phyloP scores from a whole-genome alignment of 257 asterid species.

The Jaltomata sinuosa region DNA sequence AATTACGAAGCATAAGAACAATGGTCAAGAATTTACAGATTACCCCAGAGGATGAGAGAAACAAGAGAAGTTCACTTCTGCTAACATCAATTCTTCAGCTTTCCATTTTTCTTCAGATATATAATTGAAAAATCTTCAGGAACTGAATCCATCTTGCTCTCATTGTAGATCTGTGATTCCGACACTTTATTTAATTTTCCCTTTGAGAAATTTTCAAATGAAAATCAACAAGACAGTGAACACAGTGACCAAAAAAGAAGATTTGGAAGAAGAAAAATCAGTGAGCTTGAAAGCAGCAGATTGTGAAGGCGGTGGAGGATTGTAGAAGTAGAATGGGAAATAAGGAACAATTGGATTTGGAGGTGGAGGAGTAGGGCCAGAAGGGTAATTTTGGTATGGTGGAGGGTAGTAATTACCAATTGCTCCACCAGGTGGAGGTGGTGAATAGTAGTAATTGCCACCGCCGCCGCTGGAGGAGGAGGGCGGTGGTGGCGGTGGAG shows the following conservation, averaged over 20 bases:
- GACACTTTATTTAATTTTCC: constrained; percentile 31
- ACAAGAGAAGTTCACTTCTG: neutral
- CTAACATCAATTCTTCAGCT: constrained; percentile 13
- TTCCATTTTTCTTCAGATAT: neutral
- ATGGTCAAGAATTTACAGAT: constrained; percentile 40
- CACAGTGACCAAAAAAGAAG: constrained; percentile 10
- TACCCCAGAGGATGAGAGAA: constrained; percentile 13
- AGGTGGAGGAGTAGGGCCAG: constrained; percentile 78
- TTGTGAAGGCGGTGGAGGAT: constrained; percentile 48
- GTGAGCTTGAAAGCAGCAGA: constrained; percentile 10
- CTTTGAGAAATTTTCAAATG: neutral
- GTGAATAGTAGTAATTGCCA: constrained; percentile 11
- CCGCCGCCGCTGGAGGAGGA: neutral
- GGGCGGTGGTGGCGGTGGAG: constrained; percentile 56
- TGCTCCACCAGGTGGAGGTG: constrained; percentile 23
- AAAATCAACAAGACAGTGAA: constrained; percentile 10
- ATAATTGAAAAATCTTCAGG: neutral
- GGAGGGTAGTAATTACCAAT: constrained; percentile 40
- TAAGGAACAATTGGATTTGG: constrained; percentile 91
- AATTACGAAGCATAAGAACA: neutral
- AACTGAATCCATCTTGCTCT: neutral
- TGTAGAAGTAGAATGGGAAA: constrained; percentile 61
- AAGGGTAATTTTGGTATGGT: constrained; percentile 17
- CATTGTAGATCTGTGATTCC: constrained; percentile 48
- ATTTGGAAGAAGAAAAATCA: neutral